Conservation (phyloP, 495 filamentous ascomycete genomes). For the Lasiosphaeria hispida region DNA sequence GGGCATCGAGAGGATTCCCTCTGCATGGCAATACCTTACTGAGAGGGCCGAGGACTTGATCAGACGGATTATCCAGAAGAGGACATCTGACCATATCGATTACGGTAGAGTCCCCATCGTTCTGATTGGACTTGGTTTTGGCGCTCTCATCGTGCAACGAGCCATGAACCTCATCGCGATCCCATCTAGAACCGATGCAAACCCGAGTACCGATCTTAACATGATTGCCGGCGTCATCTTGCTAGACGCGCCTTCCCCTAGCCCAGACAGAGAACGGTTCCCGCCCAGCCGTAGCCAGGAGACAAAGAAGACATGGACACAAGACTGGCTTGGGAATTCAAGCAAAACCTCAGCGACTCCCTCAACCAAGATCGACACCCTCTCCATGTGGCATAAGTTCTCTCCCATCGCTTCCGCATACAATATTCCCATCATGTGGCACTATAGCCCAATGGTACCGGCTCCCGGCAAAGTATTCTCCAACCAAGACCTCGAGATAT, state of each 20-base stretch:
- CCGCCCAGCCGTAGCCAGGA: slow-evolving; percentile 17
- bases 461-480: slow-evolving; percentile 5
- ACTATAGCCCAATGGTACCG: slow-evolving; percentile 8
- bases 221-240: slow-evolving; percentile 12
- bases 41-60: slow-evolving; percentile 10
- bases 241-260: slow-evolving; percentile 14
- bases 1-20: slow-evolving; percentile 10
- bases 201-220: background rate
- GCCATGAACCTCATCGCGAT: background rate
- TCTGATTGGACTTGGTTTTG: slow-evolving; percentile 15
- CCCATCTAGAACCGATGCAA: background rate
- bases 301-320: slow-evolving; percentile 17
- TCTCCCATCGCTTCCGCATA: background rate
- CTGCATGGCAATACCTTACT: slow-evolving; percentile 11
- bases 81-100: slow-evolving; percentile 12
- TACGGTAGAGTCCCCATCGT: slow-evolving; percentile 14
- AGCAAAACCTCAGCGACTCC: background rate
- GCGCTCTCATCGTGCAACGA: slow-evolving; percentile 12
- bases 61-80: slow-evolving; percentile 4
- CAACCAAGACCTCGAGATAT: background rate
- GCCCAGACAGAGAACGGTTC: slow-evolving; percentile 3
- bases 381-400: slow-evolving; percentile 12
- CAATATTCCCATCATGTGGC: slow-evolving; percentile 6
- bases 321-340: slow-evolving; percentile 16
- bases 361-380: slow-evolving; percentile 13